These are phyloP conservation scores for Hordeum marinum DNA, from an alignment of 176 grass and related monocot genomes.

Conservation along the genomic window DNA sequence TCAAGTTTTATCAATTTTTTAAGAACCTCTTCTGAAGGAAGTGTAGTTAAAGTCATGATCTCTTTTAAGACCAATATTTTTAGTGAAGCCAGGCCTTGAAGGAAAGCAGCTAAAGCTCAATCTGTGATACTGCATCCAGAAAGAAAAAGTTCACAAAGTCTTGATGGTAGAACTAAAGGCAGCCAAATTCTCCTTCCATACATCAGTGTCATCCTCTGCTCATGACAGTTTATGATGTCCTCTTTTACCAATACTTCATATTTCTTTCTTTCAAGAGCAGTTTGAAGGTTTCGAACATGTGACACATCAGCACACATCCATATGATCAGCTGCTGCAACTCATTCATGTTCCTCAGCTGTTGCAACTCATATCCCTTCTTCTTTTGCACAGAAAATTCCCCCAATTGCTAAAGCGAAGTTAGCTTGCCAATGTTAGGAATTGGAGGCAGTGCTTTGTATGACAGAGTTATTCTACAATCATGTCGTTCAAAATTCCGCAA, in stretches of 20 bases:
- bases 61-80: rapidly evolving
- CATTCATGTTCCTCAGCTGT: no score
- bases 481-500: no score
- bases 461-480: no score
- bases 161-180: neutral
- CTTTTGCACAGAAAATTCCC: neutral
- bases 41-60: conserved; percentile 7
- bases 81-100: neutral
- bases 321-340: neutral
- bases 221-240: neutral
- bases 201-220: neutral
- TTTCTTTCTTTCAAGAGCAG: no score
- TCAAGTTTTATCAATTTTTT: neutral
- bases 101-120: neutral
- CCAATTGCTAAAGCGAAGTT: neutral
- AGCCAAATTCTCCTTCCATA: no score
- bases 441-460: no score
- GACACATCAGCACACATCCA: neutral
- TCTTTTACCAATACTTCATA: neutral
- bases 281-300: neutral
- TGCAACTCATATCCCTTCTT: neutral
- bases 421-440: conserved; percentile 6
- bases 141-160: rapidly evolving
- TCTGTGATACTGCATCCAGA: neutral
- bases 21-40: neutral